These are phyloP conservation scores for Globisporangium alternatum DNA, from an alignment of 352 stramenopile species.

Conservation along the genomic window DNA sequence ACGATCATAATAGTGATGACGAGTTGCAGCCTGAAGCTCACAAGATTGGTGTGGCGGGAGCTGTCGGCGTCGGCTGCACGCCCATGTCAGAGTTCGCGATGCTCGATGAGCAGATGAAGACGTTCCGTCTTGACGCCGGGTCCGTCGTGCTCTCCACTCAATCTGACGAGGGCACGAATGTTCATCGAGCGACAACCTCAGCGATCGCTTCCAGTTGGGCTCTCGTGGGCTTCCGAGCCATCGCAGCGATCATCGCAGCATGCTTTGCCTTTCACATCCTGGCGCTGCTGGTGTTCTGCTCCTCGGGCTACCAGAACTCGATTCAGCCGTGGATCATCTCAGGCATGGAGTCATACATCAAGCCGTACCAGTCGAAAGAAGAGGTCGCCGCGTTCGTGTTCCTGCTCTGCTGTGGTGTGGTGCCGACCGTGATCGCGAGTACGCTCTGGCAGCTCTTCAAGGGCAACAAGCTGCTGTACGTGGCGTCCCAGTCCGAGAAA, in stretches of 20 bases:
- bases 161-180: neutral
- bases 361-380: conserved; percentile 17
- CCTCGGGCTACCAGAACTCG: conserved; percentile 17
- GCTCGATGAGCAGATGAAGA: neutral
- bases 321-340: conserved; percentile 22
- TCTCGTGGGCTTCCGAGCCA: neutral
- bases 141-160: conserved; percentile 4
- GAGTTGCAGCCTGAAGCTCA: neutral
- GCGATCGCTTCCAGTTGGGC: neutral
- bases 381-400: conserved; percentile 25
- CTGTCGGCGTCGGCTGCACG: neutral
- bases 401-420: conserved; percentile 19
- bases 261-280: conserved; percentile 19
- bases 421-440: conserved; percentile 12
- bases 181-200: neutral
- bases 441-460: conserved; percentile 21
- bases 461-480: conserved; percentile 6
- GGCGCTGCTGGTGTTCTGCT: conserved; percentile 26
- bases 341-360: conserved; percentile 16
- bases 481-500: neutral
- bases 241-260: conserved; percentile 10
- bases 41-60: too few species aligned
- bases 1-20: too few species aligned
- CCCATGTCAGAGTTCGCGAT: conserved; percentile 4
- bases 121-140: neutral